phyloP scores from a whole-genome alignment of 1,284 basidiomycete species.

The Cerioporus squamosus region DNA sequence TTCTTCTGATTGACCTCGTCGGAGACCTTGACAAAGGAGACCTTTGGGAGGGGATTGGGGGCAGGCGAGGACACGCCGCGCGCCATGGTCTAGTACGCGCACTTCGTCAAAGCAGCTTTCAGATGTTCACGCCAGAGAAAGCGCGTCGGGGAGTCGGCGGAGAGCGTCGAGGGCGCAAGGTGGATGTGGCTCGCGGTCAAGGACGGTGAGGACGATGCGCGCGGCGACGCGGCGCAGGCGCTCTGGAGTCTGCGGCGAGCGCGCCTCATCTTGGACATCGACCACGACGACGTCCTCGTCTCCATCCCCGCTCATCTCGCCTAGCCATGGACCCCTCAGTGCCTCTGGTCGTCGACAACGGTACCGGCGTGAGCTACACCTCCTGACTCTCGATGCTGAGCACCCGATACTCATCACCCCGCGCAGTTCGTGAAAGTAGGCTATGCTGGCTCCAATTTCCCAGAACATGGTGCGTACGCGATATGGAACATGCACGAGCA shows the following conservation, averaged over 20 bases:
- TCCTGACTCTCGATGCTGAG: not conserved
- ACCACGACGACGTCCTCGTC: constrained; percentile 17
- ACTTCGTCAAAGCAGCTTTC: not conserved
- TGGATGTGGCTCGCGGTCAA: not conserved
- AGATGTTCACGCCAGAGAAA: not conserved
- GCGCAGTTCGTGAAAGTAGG: constrained; percentile 96
- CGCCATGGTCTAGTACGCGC: constrained; percentile 33
- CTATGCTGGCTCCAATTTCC: constrained; percentile 98
- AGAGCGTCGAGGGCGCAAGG: not conserved
- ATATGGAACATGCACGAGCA: not conserved
- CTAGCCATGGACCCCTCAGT: constrained; percentile 61
- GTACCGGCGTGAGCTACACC: constrained; percentile 83
- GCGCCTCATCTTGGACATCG: constrained; percentile 18
- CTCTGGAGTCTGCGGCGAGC: not conserved
- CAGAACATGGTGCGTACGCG: constrained; percentile 81
- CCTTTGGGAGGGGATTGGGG: constrained; percentile 54
- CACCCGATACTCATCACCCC: constrained; percentile 13
- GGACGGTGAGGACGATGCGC: not conserved
- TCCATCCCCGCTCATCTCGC: not conserved
- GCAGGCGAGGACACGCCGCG: constrained; percentile 41
- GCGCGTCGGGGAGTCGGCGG: not conserved
- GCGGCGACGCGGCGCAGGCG: no score
- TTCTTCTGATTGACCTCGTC: constrained; percentile 60
- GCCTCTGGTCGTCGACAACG: constrained; percentile 96
- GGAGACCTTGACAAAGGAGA: constrained; percentile 62